Base-by-base conservation (phyloP, 495 filamentous ascomycete species). In the Xylaria intraflava region DNA sequence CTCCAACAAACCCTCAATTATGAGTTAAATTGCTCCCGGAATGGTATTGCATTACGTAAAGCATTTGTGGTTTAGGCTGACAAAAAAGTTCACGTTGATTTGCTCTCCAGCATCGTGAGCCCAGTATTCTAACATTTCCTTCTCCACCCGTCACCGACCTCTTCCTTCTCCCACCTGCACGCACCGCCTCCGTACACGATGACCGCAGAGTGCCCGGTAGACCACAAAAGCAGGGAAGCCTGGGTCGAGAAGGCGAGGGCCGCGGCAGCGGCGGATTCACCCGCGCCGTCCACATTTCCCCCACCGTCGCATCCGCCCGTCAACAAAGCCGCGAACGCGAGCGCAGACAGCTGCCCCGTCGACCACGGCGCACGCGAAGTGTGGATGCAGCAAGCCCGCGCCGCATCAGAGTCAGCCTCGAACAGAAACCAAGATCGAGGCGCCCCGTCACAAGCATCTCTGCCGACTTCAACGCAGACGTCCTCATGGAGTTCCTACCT, bases 351-450 rank as follows among this genome's bases (percentile, higher is more conserved):
- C 58, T 96, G 93, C 61, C 93, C 93, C 1, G 88, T 96, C 56
- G 90, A 96, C 70, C 87, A 87, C 62, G 85, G 84, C 56, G 86
- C 90, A 22, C 85, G 92, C 57, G 83, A 86, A 58, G 76, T 83
- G 51, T 98, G 92, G 92, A 74, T 96, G 39, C 71, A 68, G 29
- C 71, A 75, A 45, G 72, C 73, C 6, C 67, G 68, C 44, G 56
- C 67, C 16, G 59, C 63, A 16, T 48, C 59, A 12, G 53, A 59
- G 53, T 51, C 56, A 3, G 39, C 49, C 12, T 17, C 53, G 1
- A 49, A 36, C 2, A n/a, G 43, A 30, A 31, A 49, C 1, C 14
- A 36, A 12, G 19, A 55, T 26, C 31, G 31, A 33, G 14, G 31
- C 31, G 11, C 31, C 2, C 57, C 26, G 27, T 33, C 46, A 17